Base-by-base conservation (phyloP, 2,329 filamentous ascomycete species). In the Daldinia sp. region DNA sequence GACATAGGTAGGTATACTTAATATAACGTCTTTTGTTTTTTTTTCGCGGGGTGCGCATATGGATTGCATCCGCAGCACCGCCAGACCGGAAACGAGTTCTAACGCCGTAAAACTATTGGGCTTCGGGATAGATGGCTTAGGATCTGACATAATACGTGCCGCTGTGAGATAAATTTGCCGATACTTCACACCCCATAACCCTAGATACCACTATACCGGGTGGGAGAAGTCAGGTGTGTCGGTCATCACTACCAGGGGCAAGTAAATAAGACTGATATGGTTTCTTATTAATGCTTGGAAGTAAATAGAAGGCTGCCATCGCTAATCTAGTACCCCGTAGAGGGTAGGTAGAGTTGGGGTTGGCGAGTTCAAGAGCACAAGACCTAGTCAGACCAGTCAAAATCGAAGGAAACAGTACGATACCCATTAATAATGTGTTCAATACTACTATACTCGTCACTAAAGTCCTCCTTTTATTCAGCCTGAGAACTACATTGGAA, bases 111-210 rank as follows among this genome's bases (percentile, higher is more conserved):
- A 59, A 56, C 58, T 45, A 64, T 67, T 67, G 64, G 57, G 23
- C 43, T 61, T 55, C 58, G 61, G 61, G 45, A 61, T 48, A 39
- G 53, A 58, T 61, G 53, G 61, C 62, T 61, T 65, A 37, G 54
- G 65, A 67, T 67, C 65, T 67, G 62, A 67, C 65, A 65, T 67
- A 65, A 67, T 55, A 62, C 50, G 61, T 58, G 55, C 55, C 64
- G 62, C 61, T 30, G 51, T 52, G 10, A 39, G 51, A 59, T 54
- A 50, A 49, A 57, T 23, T 45, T 45, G 21, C 39, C 39, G 39
- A 45, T 25, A 45, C 15, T 45, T 45, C 9, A 45, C 15, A 9
- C 11, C 39, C 25, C 21, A 27, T 27, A 5, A 23, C 13, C n/a
- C n/a, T 23, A n/a, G 21, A 21, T 45, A 3, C 10, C 25, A 27